Percentiles rank a stretch among this genome's conserved stretches.
Evolutionary conservation across 495 filamentous ascomycete species (phyloP).

Genomic region (Lindgomyces ingoldianus): DNA sequence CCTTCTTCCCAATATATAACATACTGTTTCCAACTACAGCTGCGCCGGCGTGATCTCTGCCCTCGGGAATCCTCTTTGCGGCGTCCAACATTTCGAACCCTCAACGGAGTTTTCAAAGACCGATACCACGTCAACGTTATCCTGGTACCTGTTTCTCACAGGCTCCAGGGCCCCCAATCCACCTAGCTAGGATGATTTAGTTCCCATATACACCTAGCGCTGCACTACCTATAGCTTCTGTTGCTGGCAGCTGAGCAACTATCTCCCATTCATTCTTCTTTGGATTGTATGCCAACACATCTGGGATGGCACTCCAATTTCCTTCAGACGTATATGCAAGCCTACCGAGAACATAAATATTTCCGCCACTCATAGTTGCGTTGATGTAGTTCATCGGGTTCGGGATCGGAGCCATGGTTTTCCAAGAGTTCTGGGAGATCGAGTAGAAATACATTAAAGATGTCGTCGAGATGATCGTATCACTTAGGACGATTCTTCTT

Average conservation of each 20-base stretch:
- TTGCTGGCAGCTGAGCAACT: constrained; percentile 34
- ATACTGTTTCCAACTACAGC: constrained; percentile 42
- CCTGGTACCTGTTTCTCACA: not conserved
- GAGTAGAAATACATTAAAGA: constrained; percentile 40
- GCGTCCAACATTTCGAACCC: constrained; percentile 36
- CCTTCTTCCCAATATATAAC: constrained; percentile 48
- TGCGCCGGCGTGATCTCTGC: constrained; percentile 45
- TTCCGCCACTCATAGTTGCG: constrained; percentile 40
- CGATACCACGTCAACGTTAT: constrained; percentile 35
- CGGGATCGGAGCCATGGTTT: constrained; percentile 36
- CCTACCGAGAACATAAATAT: constrained; percentile 48
- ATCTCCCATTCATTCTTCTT: constrained; percentile 27
- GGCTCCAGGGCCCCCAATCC: constrained; percentile 22
- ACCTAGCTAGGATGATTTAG: constrained; percentile 34
- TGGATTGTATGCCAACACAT: constrained; percentile 28
- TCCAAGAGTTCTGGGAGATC: constrained; percentile 41
- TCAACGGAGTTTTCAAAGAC: constrained; percentile 41
- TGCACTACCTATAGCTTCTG: constrained; percentile 29
- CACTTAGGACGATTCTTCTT: constrained; percentile 32
- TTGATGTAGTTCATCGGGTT: constrained; percentile 44
- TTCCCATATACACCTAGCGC: constrained; percentile 32
- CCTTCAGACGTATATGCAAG: constrained; percentile 17
- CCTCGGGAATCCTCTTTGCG: constrained; percentile 38
- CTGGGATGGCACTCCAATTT: constrained; percentile 17
- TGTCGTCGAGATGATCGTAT: constrained; percentile 8